Base-by-base conservation (phyloP, 75 land plant species). In the Cunninghamia lanceolata region DNA sequence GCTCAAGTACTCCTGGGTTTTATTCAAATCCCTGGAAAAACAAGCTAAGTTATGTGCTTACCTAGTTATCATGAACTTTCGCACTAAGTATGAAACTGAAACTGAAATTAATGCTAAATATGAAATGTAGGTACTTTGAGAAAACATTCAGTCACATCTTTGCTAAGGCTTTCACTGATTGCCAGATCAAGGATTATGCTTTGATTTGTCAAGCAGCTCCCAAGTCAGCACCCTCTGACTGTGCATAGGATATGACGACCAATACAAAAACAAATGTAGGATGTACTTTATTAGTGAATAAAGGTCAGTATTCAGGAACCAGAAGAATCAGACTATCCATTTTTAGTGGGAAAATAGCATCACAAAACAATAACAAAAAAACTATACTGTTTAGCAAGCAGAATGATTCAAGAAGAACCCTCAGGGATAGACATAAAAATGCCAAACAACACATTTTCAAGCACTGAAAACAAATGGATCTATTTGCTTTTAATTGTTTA, bases 381-480 rank as follows among this genome's bases (percentile, higher is more conserved):
- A 77, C 80, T n/a, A 34, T 9, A 39, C 16, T 19, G 21, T 80
- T 45, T 42, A 42, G 32, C 4, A 80, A 28, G 45, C 8, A 45
- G 4, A 45, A 78, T 75, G 78, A 75, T 75, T 77, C 8, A 40
- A 78, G 42, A 40, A 78, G 9, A 42, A 10, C 10, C 32, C 0
- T 10, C 52, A 80, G 28, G 32, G 1, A 45, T n/a, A 28, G 30
- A 39, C 32, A 80, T 28, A 13, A 45, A 39, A 80, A 80, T 17
- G n/a, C 30, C 50, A 80, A 80, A 80, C 50, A 42, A 80, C 40
- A 80, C 82, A 80, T 13, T 28, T 80, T 45, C 15, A 42, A 80
- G 46, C 42, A n/a, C 28, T 10, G 14, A n/a, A 10, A 14, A 79
- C 45, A 79, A 79, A 39, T 39, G 39, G 28, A 25, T 32, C 9